Conservation (phyloP, 805 yeast species). For the Cyberlindnera suaveolens region DNA sequence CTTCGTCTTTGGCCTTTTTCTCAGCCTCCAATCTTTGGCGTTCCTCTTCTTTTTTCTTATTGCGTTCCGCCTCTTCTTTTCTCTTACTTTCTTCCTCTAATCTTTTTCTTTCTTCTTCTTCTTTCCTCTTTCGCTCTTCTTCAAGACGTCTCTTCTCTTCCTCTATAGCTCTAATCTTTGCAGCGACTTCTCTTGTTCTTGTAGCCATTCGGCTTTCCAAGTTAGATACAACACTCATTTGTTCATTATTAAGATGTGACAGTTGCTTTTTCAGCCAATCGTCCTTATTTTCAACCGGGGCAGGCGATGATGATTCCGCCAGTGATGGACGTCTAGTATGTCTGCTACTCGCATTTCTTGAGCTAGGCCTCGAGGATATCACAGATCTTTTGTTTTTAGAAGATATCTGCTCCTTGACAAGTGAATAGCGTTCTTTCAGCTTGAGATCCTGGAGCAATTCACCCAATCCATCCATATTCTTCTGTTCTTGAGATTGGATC, state of each 20-base stretch:
- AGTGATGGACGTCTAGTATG: conserved; percentile 11
- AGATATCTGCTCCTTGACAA: conserved; percentile 8
- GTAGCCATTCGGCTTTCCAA: conserved; percentile 10
- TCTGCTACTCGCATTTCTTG: conserved; percentile 4
- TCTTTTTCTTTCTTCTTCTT: conserved; percentile 11
- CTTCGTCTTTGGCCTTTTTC: conserved; percentile 20
- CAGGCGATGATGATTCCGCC: not conserved
- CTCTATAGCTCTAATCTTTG: conserved; percentile 12
- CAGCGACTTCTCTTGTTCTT: conserved; percentile 9
- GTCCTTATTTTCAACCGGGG: not conserved
- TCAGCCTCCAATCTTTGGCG: conserved; percentile 7
- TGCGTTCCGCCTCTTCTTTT: conserved; percentile 18
- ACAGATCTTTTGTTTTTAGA: not conserved
- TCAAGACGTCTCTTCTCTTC: conserved; percentile 13
- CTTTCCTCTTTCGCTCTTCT: conserved; percentile 13
- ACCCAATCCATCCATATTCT: conserved; percentile 9
- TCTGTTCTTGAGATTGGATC: not conserved
- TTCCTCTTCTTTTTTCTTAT: conserved; percentile 11
- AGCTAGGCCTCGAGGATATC: not conserved
- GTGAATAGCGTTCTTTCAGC: conserved; percentile 13
- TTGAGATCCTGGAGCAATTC: conserved; percentile 14
- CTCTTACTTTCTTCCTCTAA: conserved; percentile 14
- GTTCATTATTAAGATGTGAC: not conserved
- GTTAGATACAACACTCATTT: conserved; percentile 6
- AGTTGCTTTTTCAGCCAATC: not conserved